Evolutionary conservation across 1,284 basidiomycete species (phyloP), one percentile per base, ranked within the genome.

Genomic region (Neonothopanus nambi): DNA sequence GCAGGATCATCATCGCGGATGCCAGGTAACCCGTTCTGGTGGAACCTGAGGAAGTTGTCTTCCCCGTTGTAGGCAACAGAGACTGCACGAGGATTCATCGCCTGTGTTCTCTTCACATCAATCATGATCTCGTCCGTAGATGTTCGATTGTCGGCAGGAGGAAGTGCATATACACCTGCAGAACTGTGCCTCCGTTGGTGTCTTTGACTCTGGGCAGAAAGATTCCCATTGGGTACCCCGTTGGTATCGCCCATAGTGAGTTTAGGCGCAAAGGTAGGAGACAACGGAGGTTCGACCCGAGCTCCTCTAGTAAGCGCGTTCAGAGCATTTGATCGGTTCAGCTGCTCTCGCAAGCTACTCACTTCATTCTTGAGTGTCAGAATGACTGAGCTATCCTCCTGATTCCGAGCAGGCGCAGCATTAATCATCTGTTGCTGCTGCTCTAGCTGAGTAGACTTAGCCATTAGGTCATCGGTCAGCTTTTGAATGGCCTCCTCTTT

Each of bases 321-420:
- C 60, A 95, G 80, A 5, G 96, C 93, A 65, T 94, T 94, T 18
- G 95, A 89, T 26, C 97, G 85, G 65, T 95, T 95, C 59, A 99
- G 85, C 69, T 99, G 96, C 68, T 99, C 97, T 56, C 94, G 91
- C 48, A 99, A 77, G 59, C 76, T 87, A 69, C 89, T 87, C 58
- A 99, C 87, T 76, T 99, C 97, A 61, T 84, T 90, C 70, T 97
- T 93, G 64, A 99, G 83, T 0, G 89, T 88, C 58, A 86, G 77
- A 55, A 98, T 93, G 24, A 95, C 89, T 9, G 89, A 89, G 54
- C 77, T 85, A 65, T 96, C 93, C 61, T 95, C 93, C 12, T 83
- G 78, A 50, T 80, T 85, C 59, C 86, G 82, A 35, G 72, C 67
- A 18, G 89, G 88, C 1, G 77, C 70, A 52, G 68, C 65, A 48